Conservation (phyloP, 805 yeast species). For the Wickerhamiella siamensis region DNA sequence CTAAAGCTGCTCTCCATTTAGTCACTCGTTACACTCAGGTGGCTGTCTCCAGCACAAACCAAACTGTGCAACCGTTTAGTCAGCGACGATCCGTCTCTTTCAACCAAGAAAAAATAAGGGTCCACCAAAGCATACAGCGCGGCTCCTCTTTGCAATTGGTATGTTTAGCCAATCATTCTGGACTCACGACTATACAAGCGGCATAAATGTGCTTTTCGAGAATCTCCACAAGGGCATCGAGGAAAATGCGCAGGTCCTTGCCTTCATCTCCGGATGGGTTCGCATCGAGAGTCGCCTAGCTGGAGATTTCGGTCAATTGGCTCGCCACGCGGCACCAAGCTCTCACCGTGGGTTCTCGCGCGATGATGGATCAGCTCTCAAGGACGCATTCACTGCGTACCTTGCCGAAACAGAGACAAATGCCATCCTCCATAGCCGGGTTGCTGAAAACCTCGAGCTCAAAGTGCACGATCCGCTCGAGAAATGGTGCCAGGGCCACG, state of each 20-base stretch:
- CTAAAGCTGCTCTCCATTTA: too few species aligned
- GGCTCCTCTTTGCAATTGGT: too few species aligned
- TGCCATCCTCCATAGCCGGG: conserved; percentile 39
- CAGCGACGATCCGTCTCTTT: too few species aligned
- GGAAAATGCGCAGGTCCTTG: conserved; percentile 54
- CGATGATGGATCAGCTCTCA: conserved; percentile 47
- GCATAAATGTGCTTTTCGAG: conserved; percentile 24
- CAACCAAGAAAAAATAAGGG: too few species aligned
- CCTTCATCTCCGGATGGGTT: conserved; percentile 46
- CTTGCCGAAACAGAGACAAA: conserved; percentile 37
- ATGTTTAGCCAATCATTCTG: conserved; percentile 22
- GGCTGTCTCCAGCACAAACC: too few species aligned
- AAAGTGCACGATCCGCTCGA: conserved; percentile 52
- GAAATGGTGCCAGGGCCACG: conserved; percentile 58
- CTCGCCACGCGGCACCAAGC: conserved; percentile 20
- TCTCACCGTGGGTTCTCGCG: conserved; percentile 27
- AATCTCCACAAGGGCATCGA: conserved; percentile 37
- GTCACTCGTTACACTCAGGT: too few species aligned
- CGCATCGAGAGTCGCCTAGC: conserved; percentile 57
- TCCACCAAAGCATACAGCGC: too few species aligned
- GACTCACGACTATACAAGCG: conserved; percentile 25
- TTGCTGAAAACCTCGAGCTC: conserved; percentile 43
- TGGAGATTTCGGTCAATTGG: conserved; percentile 32
- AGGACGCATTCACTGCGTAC: conserved; percentile 41
- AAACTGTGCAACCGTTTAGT: too few species aligned